Conservation (phyloP, 129 eudicot species). For the Scalesia atractyloides region DNA sequence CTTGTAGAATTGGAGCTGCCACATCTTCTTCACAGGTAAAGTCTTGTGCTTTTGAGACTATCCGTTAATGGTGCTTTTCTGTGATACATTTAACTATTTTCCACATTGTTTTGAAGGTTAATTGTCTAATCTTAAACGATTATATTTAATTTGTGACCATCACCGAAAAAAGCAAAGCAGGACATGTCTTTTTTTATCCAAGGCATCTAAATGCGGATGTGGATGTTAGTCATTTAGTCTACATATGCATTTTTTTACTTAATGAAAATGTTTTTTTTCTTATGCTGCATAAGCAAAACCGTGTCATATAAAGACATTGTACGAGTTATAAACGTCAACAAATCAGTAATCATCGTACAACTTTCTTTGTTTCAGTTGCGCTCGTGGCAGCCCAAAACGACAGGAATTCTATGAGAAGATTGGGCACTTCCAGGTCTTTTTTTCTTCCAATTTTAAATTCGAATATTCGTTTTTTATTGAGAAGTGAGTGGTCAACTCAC, state of each 20-base stretch:
- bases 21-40: slow-evolving; percentile 86
- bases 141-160: neutral
- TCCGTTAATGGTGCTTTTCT: neutral
- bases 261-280: neutral
- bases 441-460: neutral
- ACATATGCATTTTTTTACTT: neutral
- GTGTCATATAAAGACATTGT: neutral
- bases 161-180: neutral
- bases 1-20: slow-evolving; percentile 97
- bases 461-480: neutral
- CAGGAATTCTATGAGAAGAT: slow-evolving; percentile 57
- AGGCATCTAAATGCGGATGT: too few relatives aligned
- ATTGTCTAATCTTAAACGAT: neutral
- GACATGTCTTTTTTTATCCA: too few relatives aligned
- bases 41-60: neutral
- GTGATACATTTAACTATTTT: neutral
- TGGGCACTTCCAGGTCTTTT: slow-evolving; percentile 83
- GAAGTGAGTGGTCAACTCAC: neutral
- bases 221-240: neutral
- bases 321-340: neutral
- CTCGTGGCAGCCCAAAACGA: slow-evolving; percentile 98
- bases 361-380: slow-evolving; percentile 66
- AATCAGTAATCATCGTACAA: neutral
- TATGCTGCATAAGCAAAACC: neutral
- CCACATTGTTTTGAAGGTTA: neutral